Base-by-base conservation (phyloP, 2,329 filamentous ascomycete genomes). In the Colletotrichum limetticola region DNA sequence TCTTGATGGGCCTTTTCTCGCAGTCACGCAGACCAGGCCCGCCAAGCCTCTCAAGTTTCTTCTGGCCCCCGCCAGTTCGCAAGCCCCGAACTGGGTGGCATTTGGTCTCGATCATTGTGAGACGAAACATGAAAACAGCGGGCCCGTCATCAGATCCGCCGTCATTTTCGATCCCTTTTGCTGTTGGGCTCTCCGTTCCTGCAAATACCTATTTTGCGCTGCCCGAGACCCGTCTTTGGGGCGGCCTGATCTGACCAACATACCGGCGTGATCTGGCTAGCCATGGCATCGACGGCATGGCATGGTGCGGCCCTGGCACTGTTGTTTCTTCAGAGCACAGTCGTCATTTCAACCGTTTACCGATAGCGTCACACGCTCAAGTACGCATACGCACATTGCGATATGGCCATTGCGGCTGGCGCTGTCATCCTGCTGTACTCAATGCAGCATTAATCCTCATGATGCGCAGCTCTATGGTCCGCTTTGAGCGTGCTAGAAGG, bases 81-180 rank as follows among this genome's bases (percentile, higher is more conserved):
- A 72, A 72, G 70, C 70, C 70, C 70, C 66, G 66, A 64, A 19
- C 59, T 53, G 22, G 66, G 66, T 64, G 55, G 59, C 56, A 70
- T 65, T 53, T 52, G 46, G 60, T 65, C 55, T 70, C 66, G 55
- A 69, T 64, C 55, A 64, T 26, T 55, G 60, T 65, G 55, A 72
- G 66, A 70, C 59, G 60, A 60, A 70, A 70, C 66, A 72, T 65
- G 55, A 60, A 63, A 69, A 64, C 42, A 69, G 53, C 70, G 65
- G 53, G 53, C 52, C 65, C 58, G 24, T 63, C 59, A 53, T 64
- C 30, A 63, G 53, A 68, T 32, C 58, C 59, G 53, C 53, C 66
- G 56, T 59, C 46, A 64, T 59, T 32, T 24, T 35, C n/a, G 55
- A 65, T 70, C 65, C 60, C 70, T 60, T 65, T 11, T 56, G 42